Evolutionary conservation across 2,329 filamentous ascomycete species (phyloP).

Genomic region (Trichophyton equinum): DNA sequence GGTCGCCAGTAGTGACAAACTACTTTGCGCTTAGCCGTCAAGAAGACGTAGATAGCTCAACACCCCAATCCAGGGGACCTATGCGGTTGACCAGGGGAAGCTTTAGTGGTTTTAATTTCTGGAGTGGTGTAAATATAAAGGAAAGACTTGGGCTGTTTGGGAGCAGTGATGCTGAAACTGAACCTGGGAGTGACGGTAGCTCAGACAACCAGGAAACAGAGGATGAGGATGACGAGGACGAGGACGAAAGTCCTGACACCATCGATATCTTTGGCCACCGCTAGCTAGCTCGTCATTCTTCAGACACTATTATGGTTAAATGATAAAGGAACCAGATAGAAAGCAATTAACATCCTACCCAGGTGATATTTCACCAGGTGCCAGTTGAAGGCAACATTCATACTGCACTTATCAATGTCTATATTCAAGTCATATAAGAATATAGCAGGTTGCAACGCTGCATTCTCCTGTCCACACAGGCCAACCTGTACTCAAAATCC

Average conservation of each 20-base stretch:
- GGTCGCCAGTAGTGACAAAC: constrained; percentile 9
- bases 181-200: constrained; percentile 5
- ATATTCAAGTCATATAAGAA: background rate
- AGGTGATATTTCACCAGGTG: too few species aligned
- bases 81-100: background rate
- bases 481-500: constrained; percentile 23
- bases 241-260: constrained; percentile 26
- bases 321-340: background rate
- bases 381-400: too few species aligned
- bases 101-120: constrained; percentile 2
- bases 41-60: constrained; percentile 3
- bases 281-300: constrained; percentile 20
- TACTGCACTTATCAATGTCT: too few species aligned
- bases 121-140: constrained; percentile 2
- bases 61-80: background rate
- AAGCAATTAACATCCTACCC: background rate
- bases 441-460: background rate
- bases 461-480: background rate
- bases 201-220: constrained; percentile 14
- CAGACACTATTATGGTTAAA: background rate
- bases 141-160: constrained; percentile 1
- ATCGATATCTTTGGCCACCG: constrained; percentile 44
- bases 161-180: constrained; percentile 10
- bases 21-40: constrained; percentile 10
- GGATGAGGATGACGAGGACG: constrained; percentile 33